Base-by-base conservation (phyloP, 805 yeast genomes). In the Zygoascus flipseniorum region DNA sequence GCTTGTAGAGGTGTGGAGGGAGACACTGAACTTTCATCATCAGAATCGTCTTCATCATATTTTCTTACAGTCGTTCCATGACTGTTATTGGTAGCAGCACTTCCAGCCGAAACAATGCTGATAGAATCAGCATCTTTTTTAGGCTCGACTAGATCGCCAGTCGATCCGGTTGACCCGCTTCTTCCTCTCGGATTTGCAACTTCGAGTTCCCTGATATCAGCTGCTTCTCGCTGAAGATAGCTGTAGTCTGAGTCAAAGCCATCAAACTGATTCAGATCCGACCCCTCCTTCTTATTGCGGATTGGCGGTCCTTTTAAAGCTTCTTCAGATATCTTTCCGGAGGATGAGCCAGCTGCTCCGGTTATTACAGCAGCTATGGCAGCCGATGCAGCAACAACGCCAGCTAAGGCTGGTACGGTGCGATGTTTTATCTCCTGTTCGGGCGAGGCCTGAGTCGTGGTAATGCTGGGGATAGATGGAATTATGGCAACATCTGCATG, bases 211-310 rank as follows among this genome's bases (percentile, higher is more conserved):
- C 39, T 35, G 13, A 10, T 35, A 35, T 35, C 39, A 3, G 39
- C 39, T 35, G 39, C 39, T 13, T 35, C 39, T 13, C 39, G 39
- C 8, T 35, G 39, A 13, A 35, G 16, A 35, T 35, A 35, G 19
- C 50, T 42, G 31, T 47, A 54, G 42, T 52, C 57, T 28, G 57
- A 47, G 44, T 56, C 59, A 47, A 51, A 52, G 37, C 42, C 53
- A 8, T 20, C 26, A 31, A 52, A 51, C 50, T 41, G 54, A 13
- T 48, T 46, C 4, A 20, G 8, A 18, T 20, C 31, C 16, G 53
- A 28, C 23, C 31, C 31, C 13, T 28, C 8, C 8, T 16, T 19
- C 2, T 13, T 13, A 5, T 43, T 43, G 8, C 14, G 18, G 16
- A 23, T 6, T 11, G 45, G 45, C 13, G 39, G 16, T 2, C 16